Evolutionary conservation across 306 rosid genomes (phyloP).

Genomic region (Castanopsis chinensis): DNA sequence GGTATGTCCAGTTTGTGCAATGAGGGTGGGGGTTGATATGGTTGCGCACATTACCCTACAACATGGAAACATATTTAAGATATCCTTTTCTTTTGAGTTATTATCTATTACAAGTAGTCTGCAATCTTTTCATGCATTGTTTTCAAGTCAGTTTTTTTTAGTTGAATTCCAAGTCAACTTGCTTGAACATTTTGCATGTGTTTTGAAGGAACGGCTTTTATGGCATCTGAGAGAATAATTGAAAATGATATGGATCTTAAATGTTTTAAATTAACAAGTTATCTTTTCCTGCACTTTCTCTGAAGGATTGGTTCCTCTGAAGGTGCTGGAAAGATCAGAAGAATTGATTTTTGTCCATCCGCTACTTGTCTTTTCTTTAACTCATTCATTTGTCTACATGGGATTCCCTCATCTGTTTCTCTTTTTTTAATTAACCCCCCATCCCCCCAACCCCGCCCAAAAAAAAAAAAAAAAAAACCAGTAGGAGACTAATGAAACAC

Average conservation of each 20-base stretch:
- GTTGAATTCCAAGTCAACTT: constrained; percentile 7
- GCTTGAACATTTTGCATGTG: neutral
- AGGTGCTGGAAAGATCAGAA: neutral
- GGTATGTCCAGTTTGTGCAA: constrained; percentile 95
- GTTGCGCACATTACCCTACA: constrained; percentile 92
- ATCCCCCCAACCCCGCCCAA: too few relatives aligned
- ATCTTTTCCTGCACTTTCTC: neutral
- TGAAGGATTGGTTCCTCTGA: neutral
- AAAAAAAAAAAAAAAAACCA: neutral
- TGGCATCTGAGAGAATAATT: neutral
- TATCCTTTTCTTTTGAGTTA: constrained; percentile 56
- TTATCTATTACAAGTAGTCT: constrained; percentile 2
- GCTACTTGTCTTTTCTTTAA: neutral
- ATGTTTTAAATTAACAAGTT: neutral
- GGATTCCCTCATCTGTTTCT: neutral
- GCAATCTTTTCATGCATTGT: constrained; percentile 3
- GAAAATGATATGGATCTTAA: neutral
- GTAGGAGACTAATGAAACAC: neutral
- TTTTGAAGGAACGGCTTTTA: neutral
- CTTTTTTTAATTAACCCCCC: neutral
- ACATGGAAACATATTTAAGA: constrained; percentile 93
- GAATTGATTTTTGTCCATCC: neutral
- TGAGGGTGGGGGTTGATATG: constrained; percentile 97
- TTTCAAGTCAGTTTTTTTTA: neutral
- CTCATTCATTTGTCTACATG: neutral